Percentiles rank a stretch among this genome's conserved stretches.
Evolutionary conservation across 768 basidiomycete species (phyloP).

Genomic region (Tylopilus sp.): DNA sequence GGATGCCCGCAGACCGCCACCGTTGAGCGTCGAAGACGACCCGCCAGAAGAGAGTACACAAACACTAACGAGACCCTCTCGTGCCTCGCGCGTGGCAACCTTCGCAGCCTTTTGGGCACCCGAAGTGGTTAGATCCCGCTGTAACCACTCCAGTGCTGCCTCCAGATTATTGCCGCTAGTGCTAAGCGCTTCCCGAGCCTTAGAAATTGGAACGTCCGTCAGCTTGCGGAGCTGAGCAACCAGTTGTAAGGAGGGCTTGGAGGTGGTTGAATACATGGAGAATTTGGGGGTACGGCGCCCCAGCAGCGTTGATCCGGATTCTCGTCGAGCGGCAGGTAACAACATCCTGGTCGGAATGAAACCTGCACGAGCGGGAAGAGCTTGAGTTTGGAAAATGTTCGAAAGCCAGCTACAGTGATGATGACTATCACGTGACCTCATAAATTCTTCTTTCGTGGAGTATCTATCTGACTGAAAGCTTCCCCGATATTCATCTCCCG

Average conservation of each 20-base stretch:
- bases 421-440: constrained; percentile 22
- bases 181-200: constrained; percentile 84
- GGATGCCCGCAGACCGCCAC: constrained; percentile 63
- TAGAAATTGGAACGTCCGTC: constrained; percentile 77
- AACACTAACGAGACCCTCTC: constrained; percentile 78
- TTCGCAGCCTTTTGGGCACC: constrained; percentile 84
- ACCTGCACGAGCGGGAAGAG: not conserved
- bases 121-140: constrained; percentile 64
- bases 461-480: not conserved
- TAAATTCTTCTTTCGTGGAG: not conserved
- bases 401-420: too few relatives aligned
- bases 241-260: constrained; percentile 68
- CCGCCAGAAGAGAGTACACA: constrained; percentile 66
- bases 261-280: constrained; percentile 49
- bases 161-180: constrained; percentile 71
- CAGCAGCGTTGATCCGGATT: not conserved
- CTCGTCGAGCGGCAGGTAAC: constrained; percentile 3
- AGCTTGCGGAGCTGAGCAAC: constrained; percentile 83
- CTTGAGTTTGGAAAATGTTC: not conserved
- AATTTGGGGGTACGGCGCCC: not conserved
- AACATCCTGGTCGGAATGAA: constrained; percentile 13
- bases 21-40: constrained; percentile 34
- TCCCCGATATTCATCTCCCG: not conserved
- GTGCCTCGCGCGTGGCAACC: constrained; percentile 67
- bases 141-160: constrained; percentile 76